Percentiles rank a stretch among this genome's conserved stretches.
These are phyloP conservation scores for Microthyrium microscopicum DNA, from an alignment of 2,329 filamentous ascomycete species.

Conservation along the genomic window DNA sequence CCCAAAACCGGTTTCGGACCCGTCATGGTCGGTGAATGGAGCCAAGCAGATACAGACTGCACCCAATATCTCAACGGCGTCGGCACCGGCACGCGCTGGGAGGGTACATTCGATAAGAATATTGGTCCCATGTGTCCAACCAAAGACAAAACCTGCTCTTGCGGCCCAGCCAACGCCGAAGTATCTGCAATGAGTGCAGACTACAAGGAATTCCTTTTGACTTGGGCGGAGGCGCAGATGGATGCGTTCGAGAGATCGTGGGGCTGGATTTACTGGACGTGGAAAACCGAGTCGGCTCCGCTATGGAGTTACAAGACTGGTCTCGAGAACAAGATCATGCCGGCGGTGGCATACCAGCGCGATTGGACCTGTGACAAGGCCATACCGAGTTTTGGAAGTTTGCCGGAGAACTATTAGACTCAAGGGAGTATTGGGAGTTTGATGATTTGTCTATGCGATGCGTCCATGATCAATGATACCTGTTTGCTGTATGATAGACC, in stretches of 20 bases:
- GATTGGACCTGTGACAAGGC: constrained; percentile 23
- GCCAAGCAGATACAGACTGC: constrained; percentile 93
- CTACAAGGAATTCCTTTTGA: constrained; percentile 74
- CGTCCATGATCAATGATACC: no score
- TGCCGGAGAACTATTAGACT: constrained; percentile 32
- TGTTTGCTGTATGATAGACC: no score
- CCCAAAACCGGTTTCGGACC: constrained; percentile 70
- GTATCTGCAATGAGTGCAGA: constrained; percentile 45
- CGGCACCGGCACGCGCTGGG: constrained; percentile 75
- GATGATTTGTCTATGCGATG: no score
- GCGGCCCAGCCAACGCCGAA: constrained; percentile 59
- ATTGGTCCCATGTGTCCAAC: constrained; percentile 58
- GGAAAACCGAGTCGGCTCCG: constrained; percentile 70
- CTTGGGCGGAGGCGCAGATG: constrained; percentile 95
- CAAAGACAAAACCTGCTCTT: constrained; percentile 48
- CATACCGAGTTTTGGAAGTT: constrained; percentile 24
- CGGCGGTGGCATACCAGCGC: constrained; percentile 29
- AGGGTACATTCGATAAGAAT: constrained; percentile 62
- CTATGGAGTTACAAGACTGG: constrained; percentile 90
- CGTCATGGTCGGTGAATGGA: constrained; percentile 92
- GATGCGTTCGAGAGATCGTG: constrained; percentile 77
- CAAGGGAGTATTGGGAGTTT: no score
- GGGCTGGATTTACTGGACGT: constrained; percentile 99
- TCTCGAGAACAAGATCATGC: constrained; percentile 61
- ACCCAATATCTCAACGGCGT: constrained; percentile 77